Conservation (phyloP, 305 asterid genomes). For the Fraxinus albicans region DNA sequence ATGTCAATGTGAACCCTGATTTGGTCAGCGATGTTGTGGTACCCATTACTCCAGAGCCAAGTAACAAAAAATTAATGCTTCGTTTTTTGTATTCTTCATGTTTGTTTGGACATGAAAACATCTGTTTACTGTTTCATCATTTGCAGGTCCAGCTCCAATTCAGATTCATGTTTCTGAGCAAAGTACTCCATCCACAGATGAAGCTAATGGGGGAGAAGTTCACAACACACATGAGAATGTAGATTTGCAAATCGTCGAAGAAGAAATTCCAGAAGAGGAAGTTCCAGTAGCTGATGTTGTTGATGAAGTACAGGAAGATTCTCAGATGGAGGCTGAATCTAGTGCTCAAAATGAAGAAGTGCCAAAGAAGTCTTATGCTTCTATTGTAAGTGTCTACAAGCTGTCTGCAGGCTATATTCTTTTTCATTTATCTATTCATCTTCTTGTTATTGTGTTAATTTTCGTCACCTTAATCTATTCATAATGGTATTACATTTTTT, state of each 20-base stretch:
- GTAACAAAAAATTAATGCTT: constrained; percentile 35
- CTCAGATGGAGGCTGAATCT: constrained; percentile 50
- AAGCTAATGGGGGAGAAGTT: constrained; percentile 64
- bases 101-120: constrained; percentile 1
- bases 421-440: neutral
- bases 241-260: constrained; percentile 36
- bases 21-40: constrained; percentile 41
- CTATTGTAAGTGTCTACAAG: constrained; percentile 59
- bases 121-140: constrained; percentile 8
- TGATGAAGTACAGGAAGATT: constrained; percentile 51
- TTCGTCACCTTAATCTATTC: neutral
- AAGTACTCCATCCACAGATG: constrained; percentile 51
- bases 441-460: neutral
- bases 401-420: neutral
- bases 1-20: constrained; percentile 25
- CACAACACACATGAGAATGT: constrained; percentile 66
- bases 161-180: constrained; percentile 54
- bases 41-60: constrained; percentile 51
- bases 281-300: constrained; percentile 71
- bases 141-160: constrained; percentile 50
- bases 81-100: neutral
- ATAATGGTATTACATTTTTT: neutral
- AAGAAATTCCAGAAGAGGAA: constrained; percentile 47
- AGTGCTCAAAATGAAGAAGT: constrained; percentile 54
- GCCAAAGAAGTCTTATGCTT: constrained; percentile 90